Evolutionary conservation across 129 eudicot species (phyloP).

Genomic region (Flaveria sonorensis): DNA sequence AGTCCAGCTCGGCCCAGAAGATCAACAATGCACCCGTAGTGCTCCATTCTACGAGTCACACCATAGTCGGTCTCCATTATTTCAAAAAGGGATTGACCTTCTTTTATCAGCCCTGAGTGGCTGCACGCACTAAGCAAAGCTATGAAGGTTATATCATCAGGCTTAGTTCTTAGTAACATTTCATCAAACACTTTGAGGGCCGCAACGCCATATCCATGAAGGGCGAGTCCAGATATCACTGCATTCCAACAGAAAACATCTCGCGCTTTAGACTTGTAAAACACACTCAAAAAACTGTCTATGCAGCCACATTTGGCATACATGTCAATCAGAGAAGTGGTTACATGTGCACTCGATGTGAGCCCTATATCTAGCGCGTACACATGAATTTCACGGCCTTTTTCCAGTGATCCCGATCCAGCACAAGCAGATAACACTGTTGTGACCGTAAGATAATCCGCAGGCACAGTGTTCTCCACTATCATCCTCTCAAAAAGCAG

Average conservation of each 20-base stretch:
- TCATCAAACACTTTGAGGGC: constrained; percentile 40
- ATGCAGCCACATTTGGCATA: constrained; percentile 61
- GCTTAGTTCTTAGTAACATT: constrained; percentile 35
- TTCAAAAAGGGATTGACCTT: constrained; percentile 43
- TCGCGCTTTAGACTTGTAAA: constrained; percentile 41
- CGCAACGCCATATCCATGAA: constrained; percentile 45
- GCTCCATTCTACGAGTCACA: constrained; percentile 40
- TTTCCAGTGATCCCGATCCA: constrained; percentile 38
- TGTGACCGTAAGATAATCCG: constrained; percentile 42
- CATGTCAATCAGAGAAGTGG: constrained; percentile 48
- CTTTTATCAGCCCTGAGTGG: constrained; percentile 51
- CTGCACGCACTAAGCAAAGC: constrained; percentile 55
- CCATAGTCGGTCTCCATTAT: constrained; percentile 36
- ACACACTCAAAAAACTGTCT: constrained; percentile 42
- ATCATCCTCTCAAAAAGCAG: constrained; percentile 47
- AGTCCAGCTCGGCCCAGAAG: constrained; percentile 53
- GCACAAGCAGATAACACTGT: constrained; percentile 48
- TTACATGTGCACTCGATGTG: constrained; percentile 33
- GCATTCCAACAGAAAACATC: constrained; percentile 57
- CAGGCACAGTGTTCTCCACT: constrained; percentile 7
- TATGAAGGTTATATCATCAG: constrained; percentile 54
- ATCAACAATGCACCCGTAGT: constrained; percentile 61
- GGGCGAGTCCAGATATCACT: constrained; percentile 46
- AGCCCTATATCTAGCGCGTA: constrained; percentile 34
- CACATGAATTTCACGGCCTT: constrained; percentile 38